A percentile compares a stretch with the other conserved stretches of the same genome.
These are phyloP conservation scores for Lactarius psammicola DNA, from an alignment of 768 basidiomycete species.

Conservation along the genomic window DNA sequence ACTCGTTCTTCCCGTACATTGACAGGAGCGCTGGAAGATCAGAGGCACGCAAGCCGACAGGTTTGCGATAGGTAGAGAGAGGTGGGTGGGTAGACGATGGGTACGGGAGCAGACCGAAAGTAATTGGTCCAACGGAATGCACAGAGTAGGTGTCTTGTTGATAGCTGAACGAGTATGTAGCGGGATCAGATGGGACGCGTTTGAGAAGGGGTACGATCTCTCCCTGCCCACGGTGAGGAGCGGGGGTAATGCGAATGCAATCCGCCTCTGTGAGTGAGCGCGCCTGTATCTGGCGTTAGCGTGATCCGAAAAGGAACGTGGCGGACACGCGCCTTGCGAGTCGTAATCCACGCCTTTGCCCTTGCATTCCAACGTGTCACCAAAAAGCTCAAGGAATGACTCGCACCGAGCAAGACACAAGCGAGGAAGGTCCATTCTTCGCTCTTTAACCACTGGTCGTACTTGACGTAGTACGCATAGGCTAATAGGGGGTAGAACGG, in stretches of 20 bases:
- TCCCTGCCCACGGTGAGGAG: slow-evolving; percentile 79
- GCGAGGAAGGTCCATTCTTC: slow-evolving; percentile 99
- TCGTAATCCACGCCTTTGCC: slow-evolving; percentile 78
- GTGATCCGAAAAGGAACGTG: slow-evolving; percentile 8
- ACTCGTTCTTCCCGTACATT: slow-evolving; percentile 91
- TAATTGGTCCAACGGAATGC: slow-evolving; percentile 50
- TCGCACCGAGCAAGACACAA: slow-evolving; percentile 77
- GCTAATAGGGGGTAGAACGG: slow-evolving; percentile 78
- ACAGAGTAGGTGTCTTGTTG: slow-evolving; percentile 91
- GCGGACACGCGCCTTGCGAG: slow-evolving; percentile 54
- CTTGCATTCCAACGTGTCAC: slow-evolving; percentile 85
- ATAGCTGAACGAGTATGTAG: slow-evolving; percentile 86
- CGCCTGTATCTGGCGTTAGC: slow-evolving; percentile 43
- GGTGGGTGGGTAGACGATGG: slow-evolving; percentile 73
- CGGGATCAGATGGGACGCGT: slow-evolving; percentile 53
- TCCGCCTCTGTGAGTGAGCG: slow-evolving; percentile 66
- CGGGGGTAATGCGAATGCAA: slow-evolving; percentile 78
- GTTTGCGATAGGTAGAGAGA: slow-evolving; percentile 60
- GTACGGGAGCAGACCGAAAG: slow-evolving; percentile 83
- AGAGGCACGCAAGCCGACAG: slow-evolving; percentile 51
- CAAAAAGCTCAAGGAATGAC: slow-evolving; percentile 91
- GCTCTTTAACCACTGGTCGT: slow-evolving; percentile 86
- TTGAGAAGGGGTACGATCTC: slow-evolving; percentile 81
- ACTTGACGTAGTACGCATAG: slow-evolving; percentile 89
- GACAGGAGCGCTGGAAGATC: slow-evolving; percentile 52